A percentile compares a stretch with the other conserved stretches of the same genome.
Evolutionary conservation across 164 flowering plant genomes (phyloP).

Genomic region (Taxillus chinensis): DNA sequence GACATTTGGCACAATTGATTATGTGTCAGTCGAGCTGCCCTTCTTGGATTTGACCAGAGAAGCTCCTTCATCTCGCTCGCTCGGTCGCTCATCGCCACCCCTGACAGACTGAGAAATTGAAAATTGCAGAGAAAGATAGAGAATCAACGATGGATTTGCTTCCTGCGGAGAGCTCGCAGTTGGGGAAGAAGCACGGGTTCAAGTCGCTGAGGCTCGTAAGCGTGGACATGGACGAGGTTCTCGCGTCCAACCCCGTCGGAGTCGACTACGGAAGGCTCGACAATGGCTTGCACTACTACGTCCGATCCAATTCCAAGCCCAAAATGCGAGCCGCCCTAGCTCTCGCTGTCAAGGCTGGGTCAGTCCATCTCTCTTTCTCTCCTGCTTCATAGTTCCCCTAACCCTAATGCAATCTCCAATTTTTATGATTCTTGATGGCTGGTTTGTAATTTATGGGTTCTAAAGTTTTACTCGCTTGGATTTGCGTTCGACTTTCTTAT

Average conservation of each 20-base stretch:
- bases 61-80: constrained; percentile 16
- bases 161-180: constrained; percentile 45
- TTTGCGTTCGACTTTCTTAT: no score
- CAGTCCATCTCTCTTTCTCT: not conserved
- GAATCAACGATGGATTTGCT: constrained; percentile 62
- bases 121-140: constrained; percentile 1
- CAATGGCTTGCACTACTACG: constrained; percentile 81
- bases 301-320: constrained; percentile 79
- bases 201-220: constrained; percentile 70
- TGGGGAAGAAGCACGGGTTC: constrained; percentile 54
- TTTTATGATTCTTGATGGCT: no score
- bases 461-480: no score
- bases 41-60: no score
- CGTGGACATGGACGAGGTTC: constrained; percentile 45
- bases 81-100: constrained; percentile 13
- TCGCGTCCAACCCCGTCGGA: constrained; percentile 48
- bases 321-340: constrained; percentile 92
- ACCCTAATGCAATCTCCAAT: no score
- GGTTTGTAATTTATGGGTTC: no score
- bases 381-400: no score
- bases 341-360: constrained; percentile 91
- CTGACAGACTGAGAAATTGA: not conserved
- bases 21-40: no score
- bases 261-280: constrained; percentile 69
- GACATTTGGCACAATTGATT: no score